Evolutionary conservation across 1,139 yeast genomes (phyloP).

Genomic region (Suhomyces kunorum): DNA sequence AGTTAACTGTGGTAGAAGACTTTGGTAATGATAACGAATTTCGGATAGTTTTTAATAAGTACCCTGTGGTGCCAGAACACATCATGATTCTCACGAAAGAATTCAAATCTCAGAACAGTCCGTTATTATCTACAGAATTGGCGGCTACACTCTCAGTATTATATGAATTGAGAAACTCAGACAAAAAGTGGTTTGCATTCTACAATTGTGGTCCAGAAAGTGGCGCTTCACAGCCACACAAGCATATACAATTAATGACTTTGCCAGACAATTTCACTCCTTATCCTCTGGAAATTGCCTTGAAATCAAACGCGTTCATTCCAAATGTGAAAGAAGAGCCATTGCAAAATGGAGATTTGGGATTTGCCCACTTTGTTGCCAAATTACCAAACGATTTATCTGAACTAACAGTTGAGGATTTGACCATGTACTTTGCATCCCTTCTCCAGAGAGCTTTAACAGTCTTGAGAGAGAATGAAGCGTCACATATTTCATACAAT

Average conservation of each 20-base stretch:
- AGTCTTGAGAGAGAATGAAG: constrained; percentile 55
- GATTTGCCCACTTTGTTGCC: constrained; percentile 83
- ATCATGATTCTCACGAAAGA: constrained; percentile 74
- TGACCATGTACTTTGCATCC: constrained; percentile 67
- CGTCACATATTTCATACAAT: constrained; percentile 63
- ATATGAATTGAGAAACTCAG: constrained; percentile 23
- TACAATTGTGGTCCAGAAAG: constrained; percentile 85
- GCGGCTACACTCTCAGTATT: constrained; percentile 58
- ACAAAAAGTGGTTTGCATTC: constrained; percentile 62
- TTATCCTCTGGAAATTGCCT: constrained; percentile 59
- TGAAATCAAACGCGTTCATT: constrained; percentile 49
- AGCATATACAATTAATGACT: constrained; percentile 83
- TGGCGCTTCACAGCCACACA: constrained; percentile 93
- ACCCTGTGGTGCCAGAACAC: constrained; percentile 79
- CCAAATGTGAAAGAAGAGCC: constrained; percentile 61
- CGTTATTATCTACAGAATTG: constrained; percentile 70
- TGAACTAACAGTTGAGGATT: constrained; percentile 46
- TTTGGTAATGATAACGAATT: constrained; percentile 52
- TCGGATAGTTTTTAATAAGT: constrained; percentile 76
- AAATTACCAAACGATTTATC: constrained; percentile 53
- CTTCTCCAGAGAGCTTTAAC: constrained; percentile 72
- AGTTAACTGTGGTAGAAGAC: constrained; percentile 59
- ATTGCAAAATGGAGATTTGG: constrained; percentile 56
- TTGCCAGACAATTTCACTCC: constrained; percentile 59
- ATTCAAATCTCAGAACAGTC: constrained; percentile 69